phyloP scores from a whole-genome alignment of 2,329 filamentous ascomycete species.

The Diaporthe ampelina region DNA sequence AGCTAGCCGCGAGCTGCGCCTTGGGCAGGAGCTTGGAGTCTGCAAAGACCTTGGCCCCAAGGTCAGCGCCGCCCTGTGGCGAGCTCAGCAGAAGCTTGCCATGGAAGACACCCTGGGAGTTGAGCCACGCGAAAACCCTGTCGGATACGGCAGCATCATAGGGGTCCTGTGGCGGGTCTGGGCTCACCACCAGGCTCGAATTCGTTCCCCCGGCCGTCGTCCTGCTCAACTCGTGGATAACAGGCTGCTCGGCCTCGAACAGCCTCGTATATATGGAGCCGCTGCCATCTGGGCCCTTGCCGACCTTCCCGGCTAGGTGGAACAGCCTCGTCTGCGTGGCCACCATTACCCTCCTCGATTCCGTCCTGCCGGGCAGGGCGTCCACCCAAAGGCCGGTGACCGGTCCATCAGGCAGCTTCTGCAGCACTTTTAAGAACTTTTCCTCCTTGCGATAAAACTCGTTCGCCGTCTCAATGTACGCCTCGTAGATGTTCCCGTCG shows the following conservation, averaged over 20 bases:
- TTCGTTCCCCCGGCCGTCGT: slow-evolving; percentile 67
- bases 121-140: slow-evolving; percentile 90
- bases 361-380: slow-evolving; percentile 72
- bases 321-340: slow-evolving; percentile 83
- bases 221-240: slow-evolving; percentile 78
- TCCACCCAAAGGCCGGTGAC: slow-evolving; percentile 92
- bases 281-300: slow-evolving; percentile 82
- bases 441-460: slow-evolving; percentile 98
- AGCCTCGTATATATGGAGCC: slow-evolving; percentile 88
- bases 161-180: slow-evolving; percentile 72
- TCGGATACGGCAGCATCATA: slow-evolving; percentile 73
- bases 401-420: slow-evolving; percentile 85
- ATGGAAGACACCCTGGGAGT: slow-evolving; percentile 87
- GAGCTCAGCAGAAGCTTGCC: slow-evolving; percentile 80
- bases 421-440: slow-evolving; percentile 87
- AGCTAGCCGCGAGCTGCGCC: slow-evolving; percentile 76
- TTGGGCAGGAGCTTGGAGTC: slow-evolving; percentile 83
- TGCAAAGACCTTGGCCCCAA: slow-evolving; percentile 82
- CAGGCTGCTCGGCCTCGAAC: slow-evolving; percentile 88
- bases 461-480: slow-evolving; percentile 91
- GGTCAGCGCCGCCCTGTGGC: slow-evolving; percentile 64
- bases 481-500: slow-evolving; percentile 96
- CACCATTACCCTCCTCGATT: slow-evolving; percentile 83
- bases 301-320: slow-evolving; percentile 85
- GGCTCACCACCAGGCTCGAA: slow-evolving; percentile 81